These are phyloP conservation scores for Taphrina pruni DNA, from an alignment of 1,139 yeast genomes.

Conservation along the genomic window DNA sequence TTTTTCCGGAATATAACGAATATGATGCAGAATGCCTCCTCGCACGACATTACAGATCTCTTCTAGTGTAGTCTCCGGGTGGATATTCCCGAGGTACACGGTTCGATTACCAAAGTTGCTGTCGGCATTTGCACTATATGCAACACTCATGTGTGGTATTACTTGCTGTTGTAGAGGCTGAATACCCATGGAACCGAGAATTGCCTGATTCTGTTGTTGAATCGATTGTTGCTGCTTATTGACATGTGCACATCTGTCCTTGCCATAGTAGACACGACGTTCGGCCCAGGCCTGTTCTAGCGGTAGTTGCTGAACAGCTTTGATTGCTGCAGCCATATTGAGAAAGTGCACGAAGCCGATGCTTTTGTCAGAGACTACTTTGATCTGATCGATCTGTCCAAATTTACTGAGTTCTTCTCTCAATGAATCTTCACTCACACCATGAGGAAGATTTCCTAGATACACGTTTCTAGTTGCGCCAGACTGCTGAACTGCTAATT, in stretches of 20 bases:
- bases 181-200: conserved; percentile 28
- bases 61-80: conserved; percentile 82
- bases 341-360: conserved; percentile 82
- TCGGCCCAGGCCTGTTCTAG: conserved; percentile 63
- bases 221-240: conserved; percentile 30
- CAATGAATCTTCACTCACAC: conserved; percentile 66
- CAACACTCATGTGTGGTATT: conserved; percentile 4
- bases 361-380: conserved; percentile 72
- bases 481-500: conserved; percentile 76
- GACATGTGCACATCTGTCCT: conserved; percentile 68
- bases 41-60: conserved; percentile 93
- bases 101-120: conserved; percentile 84
- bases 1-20: conserved; percentile 69
- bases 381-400: conserved; percentile 83
- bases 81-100: conserved; percentile 85
- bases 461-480: conserved; percentile 93
- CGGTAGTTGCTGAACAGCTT: conserved; percentile 71
- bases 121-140: not conserved
- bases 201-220: conserved; percentile 33
- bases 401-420: conserved; percentile 69
- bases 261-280: conserved; percentile 80
- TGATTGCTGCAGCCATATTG: conserved; percentile 80
- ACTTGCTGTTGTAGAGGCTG: conserved; percentile 20
- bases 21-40: conserved; percentile 80
- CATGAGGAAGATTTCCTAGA: conserved; percentile 70